Evolutionary conservation across 2,329 filamentous ascomycete species (phyloP).

Genomic region (Celoporthe dispersa): DNA sequence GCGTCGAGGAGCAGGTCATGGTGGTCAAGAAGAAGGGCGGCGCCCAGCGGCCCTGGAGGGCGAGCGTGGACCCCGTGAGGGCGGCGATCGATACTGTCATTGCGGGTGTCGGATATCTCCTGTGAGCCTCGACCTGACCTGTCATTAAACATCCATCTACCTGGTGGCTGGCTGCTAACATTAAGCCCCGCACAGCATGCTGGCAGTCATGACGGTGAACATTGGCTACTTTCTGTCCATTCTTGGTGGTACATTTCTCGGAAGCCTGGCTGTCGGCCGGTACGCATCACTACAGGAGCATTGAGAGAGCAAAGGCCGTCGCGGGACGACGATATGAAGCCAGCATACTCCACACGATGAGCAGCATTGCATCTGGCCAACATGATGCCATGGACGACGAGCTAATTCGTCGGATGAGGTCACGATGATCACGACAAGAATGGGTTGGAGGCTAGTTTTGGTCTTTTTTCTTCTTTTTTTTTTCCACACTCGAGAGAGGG

Average conservation of each 20-base stretch:
- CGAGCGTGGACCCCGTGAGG: conserved; percentile 77
- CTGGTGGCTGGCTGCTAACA: conserved; percentile 4
- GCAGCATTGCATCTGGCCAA: neutral
- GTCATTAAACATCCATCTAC: neutral
- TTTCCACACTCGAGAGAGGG: no score
- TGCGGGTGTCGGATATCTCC: conserved; percentile 79
- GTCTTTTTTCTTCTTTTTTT: no score
- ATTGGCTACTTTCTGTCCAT: conserved; percentile 79
- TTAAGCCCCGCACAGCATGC: conserved; percentile 64
- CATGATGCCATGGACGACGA: conserved; percentile 12
- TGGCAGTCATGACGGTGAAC: conserved; percentile 87
- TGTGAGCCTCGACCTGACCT: conserved; percentile 66
- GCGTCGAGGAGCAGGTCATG: conserved; percentile 78
- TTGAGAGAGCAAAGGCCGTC: conserved; percentile 33
- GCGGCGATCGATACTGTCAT: conserved; percentile 73
- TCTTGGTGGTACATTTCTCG: conserved; percentile 79
- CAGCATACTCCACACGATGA: neutral
- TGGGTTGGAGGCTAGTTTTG: neutral
- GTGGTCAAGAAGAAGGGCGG: conserved; percentile 66
- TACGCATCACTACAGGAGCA: conserved; percentile 61
- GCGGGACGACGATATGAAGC: conserved; percentile 14
- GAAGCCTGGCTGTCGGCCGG: conserved; percentile 79
- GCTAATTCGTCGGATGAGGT: conserved; percentile 4
- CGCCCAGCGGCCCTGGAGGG: conserved; percentile 72
- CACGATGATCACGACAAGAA: conserved; percentile 2